Percentiles rank a stretch among this genome's conserved stretches.
These are phyloP conservation scores for Elongisporangium prolatum DNA, from an alignment of 352 stramenopile genomes.

Conservation along the genomic window DNA sequence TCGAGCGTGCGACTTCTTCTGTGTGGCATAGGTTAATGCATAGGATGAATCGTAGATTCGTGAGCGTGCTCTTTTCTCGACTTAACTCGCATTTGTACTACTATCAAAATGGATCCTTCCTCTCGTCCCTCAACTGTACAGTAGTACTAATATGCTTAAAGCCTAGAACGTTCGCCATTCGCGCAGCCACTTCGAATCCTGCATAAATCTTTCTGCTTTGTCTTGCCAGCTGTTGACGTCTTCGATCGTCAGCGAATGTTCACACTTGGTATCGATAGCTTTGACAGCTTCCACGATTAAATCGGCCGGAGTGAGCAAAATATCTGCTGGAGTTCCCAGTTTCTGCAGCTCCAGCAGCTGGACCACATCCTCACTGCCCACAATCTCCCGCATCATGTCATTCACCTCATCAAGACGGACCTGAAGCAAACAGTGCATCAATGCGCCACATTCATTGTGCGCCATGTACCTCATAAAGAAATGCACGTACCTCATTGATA, in stretches of 20 bases:
- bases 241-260: slow-evolving; percentile 18
- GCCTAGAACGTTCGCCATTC: slow-evolving; percentile 75
- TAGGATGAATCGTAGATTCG: slow-evolving; percentile 2
- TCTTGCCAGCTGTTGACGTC: slow-evolving; percentile 47
- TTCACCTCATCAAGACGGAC: slow-evolving; percentile 77
- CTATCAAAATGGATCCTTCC: neutral
- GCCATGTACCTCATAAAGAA: slow-evolving; percentile 1
- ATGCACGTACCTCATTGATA: slow-evolving; percentile 45
- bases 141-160: no score
- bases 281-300: slow-evolving; percentile 46
- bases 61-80: neutral
- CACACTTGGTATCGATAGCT: slow-evolving; percentile 2
- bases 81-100: neutral
- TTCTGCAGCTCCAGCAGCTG: slow-evolving; percentile 65
- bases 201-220: slow-evolving; percentile 29
- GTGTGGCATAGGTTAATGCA: neutral
- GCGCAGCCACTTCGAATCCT: slow-evolving; percentile 51
- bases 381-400: slow-evolving; percentile 68
- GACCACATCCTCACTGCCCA: slow-evolving; percentile 46
- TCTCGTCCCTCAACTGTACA: neutral
- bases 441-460: neutral
- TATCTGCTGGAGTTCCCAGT: slow-evolving; percentile 73
- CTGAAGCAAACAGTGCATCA: slow-evolving; percentile 16
- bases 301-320: slow-evolving; percentile 63
- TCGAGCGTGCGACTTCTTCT: neutral